phyloP scores from a whole-genome alignment of 2,329 filamentous ascomycete genomes.

The Coniochaeta pulveracea region DNA sequence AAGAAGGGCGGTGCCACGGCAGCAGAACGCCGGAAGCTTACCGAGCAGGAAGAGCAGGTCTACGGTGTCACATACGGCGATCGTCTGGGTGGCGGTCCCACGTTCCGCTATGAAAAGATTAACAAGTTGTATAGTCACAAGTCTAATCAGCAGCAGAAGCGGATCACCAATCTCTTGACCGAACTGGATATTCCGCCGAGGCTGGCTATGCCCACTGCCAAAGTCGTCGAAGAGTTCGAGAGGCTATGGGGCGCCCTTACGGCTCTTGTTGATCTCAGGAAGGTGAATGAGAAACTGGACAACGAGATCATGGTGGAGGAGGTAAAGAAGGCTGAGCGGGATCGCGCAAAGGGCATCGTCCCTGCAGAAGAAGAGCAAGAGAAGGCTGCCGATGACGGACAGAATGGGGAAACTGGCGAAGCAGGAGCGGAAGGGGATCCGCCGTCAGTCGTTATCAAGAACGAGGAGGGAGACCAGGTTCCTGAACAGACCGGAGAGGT shows the following conservation, averaged over 20 bases:
- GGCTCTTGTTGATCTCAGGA: slow-evolving; percentile 59
- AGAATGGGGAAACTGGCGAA: slow-evolving; percentile 6
- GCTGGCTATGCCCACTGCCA: slow-evolving; percentile 63
- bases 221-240: slow-evolving; percentile 62
- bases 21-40: slow-evolving; percentile 57
- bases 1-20: slow-evolving; percentile 32
- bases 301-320: slow-evolving; percentile 54
- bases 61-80: slow-evolving; percentile 85
- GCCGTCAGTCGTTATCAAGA: slow-evolving; percentile 12
- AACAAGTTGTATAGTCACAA: slow-evolving; percentile 71
- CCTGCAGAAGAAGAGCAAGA: slow-evolving; percentile 2
- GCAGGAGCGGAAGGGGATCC: slow-evolving; percentile 7
- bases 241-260: slow-evolving; percentile 56
- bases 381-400: slow-evolving; percentile 3
- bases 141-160: slow-evolving; percentile 61
- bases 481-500: slow-evolving; percentile 10
- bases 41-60: slow-evolving; percentile 60
- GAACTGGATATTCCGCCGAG: slow-evolving; percentile 62
- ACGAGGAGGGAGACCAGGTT: slow-evolving; percentile 11
- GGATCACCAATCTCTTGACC: slow-evolving; percentile 60
- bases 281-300: slow-evolving; percentile 65
- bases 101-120: slow-evolving; percentile 78
- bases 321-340: slow-evolving; percentile 42
- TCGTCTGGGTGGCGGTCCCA: slow-evolving; percentile 72
- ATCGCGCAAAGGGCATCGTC: slow-evolving; percentile 21